Evolutionary conservation across 305 asterid species (phyloP).

Genomic region (Fraxinus sp.): DNA sequence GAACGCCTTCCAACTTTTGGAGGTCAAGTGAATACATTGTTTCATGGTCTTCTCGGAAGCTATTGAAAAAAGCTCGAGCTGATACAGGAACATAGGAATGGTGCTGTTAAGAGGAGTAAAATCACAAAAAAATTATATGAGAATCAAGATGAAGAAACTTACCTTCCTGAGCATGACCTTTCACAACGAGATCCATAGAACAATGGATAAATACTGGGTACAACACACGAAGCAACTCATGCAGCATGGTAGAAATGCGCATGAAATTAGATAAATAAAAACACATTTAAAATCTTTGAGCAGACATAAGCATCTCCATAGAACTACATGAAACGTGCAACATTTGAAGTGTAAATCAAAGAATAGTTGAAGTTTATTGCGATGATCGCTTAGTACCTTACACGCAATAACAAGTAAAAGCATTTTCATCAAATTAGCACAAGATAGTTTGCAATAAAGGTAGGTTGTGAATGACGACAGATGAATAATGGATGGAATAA

Average conservation of each 20-base stretch:
- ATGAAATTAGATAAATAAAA: constrained; percentile 14
- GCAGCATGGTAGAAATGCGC: constrained; percentile 46
- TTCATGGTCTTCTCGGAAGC: constrained; percentile 92
- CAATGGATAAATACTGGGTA: constrained; percentile 90
- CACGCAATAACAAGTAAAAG: neutral
- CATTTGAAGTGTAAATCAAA: neutral
- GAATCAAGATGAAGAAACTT: constrained; percentile 14
- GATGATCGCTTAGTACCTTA: neutral
- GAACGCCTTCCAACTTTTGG: constrained; percentile 84
- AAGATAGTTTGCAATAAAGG: neutral
- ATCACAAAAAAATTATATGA: neutral
- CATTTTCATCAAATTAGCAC: neutral
- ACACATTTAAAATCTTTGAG: neutral
- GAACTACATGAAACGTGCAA: neutral
- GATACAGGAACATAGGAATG: constrained; percentile 21
- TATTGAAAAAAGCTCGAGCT: constrained; percentile 82
- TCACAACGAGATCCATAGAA: constrained; percentile 88
- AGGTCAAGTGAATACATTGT: constrained; percentile 83
- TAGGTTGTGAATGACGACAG: neutral
- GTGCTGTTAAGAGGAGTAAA: constrained; percentile 19
- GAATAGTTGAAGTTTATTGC: neutral
- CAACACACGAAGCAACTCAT: constrained; percentile 85
- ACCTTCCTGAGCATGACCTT: constrained; percentile 92
- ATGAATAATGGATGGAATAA: neutral
- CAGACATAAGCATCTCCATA: neutral